Percentiles rank a stretch among this genome's conserved stretches.
These are phyloP conservation scores for Endocalyx cinctus DNA, from an alignment of 2,329 filamentous ascomycete species.

Conservation along the genomic window DNA sequence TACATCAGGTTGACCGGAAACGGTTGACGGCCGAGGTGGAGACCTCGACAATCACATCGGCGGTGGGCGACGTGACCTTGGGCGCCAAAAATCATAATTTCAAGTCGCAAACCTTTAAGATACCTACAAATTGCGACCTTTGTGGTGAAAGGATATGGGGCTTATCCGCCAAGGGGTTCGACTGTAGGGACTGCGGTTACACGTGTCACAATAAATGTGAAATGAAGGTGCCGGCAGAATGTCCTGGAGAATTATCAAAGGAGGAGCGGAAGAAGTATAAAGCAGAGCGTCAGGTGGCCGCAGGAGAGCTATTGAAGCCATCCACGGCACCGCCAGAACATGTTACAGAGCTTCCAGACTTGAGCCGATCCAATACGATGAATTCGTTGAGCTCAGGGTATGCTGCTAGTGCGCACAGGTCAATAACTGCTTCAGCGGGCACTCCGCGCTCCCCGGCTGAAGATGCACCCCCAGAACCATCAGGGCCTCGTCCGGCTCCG, in stretches of 20 bases:
- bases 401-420: conserved; percentile 71
- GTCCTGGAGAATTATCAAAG: conserved; percentile 88
- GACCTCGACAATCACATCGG: conserved; percentile 84
- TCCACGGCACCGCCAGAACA: conserved; percentile 42
- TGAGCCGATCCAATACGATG: conserved; percentile 82
- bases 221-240: conserved; percentile 96
- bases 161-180: conserved; percentile 90
- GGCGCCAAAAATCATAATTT: conserved; percentile 96
- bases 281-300: conserved; percentile 73
- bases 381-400: conserved; percentile 87
- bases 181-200: conserved; percentile 94
- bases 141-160: conserved; percentile 98
- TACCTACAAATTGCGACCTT: conserved; percentile 95
- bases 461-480: conserved; percentile 41
- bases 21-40: conserved; percentile 88
- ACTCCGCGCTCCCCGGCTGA: conserved; percentile 44
- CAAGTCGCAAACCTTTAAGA: conserved; percentile 98
- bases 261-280: conserved; percentile 96
- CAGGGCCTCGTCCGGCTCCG: conserved; percentile 46
- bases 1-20: conserved; percentile 80
- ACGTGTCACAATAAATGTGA: conserved; percentile 98
- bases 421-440: conserved; percentile 55
- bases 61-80: conserved; percentile 86
- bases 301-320: conserved; percentile 56
- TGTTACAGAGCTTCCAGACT: conserved; percentile 58